Evolutionary conservation across 306 rosid species (phyloP).

Genomic region (Casuarina equisetifolia): DNA sequence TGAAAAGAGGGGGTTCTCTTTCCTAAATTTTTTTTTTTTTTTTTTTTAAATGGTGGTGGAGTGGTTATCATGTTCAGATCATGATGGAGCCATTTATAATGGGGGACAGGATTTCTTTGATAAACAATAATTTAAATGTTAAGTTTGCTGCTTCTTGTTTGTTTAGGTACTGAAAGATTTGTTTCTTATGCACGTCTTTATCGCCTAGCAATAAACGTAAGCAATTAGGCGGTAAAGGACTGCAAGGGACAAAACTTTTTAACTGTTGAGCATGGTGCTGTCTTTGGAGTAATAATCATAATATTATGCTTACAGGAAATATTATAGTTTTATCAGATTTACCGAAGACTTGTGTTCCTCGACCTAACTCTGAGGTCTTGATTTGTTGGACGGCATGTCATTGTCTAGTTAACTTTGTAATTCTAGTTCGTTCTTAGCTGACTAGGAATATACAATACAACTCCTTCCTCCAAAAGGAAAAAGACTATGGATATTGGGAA

Average conservation of each 20-base stretch:
- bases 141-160: neutral
- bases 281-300: too few relatives aligned
- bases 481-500: neutral
- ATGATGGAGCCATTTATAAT: neutral
- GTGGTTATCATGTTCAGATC: neutral
- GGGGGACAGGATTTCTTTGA: neutral
- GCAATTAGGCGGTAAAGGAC: neutral
- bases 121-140: neutral
- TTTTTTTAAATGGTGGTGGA: neutral
- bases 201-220: neutral
- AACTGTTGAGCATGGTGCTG: neutral
- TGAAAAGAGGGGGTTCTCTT: neutral
- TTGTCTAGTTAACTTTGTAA: neutral
- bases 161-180: neutral
- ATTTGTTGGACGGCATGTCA: neutral
- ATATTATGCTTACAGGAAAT: too few relatives aligned
- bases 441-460: neutral
- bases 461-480: neutral
- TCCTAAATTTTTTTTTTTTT: neutral
- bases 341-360: too few relatives aligned
- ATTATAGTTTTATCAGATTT: too few relatives aligned
- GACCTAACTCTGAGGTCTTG: too few relatives aligned
- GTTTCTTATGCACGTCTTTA: neutral
- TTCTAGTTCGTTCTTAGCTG: neutral
- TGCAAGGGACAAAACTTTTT: neutral